These are phyloP conservation scores for Colletotrichum navitas DNA, from an alignment of 2,329 filamentous ascomycete species.

Conservation along the genomic window DNA sequence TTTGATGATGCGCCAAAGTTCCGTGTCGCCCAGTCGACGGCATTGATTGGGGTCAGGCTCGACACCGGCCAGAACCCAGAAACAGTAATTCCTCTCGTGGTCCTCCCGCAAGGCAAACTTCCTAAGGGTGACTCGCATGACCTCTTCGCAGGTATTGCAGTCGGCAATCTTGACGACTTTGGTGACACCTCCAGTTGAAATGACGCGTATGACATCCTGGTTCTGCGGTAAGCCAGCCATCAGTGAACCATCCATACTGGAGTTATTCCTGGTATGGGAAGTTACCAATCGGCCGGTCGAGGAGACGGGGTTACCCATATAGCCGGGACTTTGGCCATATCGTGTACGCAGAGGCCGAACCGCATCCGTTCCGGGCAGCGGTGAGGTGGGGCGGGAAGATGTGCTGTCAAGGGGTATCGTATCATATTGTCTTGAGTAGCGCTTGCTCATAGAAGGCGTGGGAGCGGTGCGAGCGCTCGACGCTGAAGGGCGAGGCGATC, in stretches of 20 bases:
- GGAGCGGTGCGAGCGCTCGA: conserved; percentile 57
- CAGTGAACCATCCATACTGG: conserved; percentile 86
- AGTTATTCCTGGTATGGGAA: conserved; percentile 82
- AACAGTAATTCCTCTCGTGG: conserved; percentile 95
- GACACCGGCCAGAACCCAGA: conserved; percentile 89
- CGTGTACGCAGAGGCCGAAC: conserved; percentile 67
- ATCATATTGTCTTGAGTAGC: conserved; percentile 74
- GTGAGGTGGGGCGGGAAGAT: conserved; percentile 78
- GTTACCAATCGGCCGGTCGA: conserved; percentile 73
- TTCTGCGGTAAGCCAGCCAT: conserved; percentile 88
- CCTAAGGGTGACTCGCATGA: conserved; percentile 88
- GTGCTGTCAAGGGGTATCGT: conserved; percentile 57
- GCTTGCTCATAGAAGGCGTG: conserved; percentile 65
- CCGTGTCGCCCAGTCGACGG: conserved; percentile 85
- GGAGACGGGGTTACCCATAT: conserved; percentile 66
- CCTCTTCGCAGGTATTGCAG: conserved; percentile 91
- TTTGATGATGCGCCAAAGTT: conserved; percentile 91
- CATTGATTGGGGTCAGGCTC: conserved; percentile 87
- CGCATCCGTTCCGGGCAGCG: conserved; percentile 67
- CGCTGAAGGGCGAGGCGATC: conserved; percentile 72
- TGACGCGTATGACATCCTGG: conserved; percentile 91
- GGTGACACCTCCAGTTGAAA: conserved; percentile 90
- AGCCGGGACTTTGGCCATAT: conserved; percentile 67
- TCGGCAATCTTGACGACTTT: conserved; percentile 95
- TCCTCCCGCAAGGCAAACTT: conserved; percentile 92